phyloP scores from a whole-genome alignment of 768 basidiomycete genomes.

The Rhizopogon vinicolor region DNA sequence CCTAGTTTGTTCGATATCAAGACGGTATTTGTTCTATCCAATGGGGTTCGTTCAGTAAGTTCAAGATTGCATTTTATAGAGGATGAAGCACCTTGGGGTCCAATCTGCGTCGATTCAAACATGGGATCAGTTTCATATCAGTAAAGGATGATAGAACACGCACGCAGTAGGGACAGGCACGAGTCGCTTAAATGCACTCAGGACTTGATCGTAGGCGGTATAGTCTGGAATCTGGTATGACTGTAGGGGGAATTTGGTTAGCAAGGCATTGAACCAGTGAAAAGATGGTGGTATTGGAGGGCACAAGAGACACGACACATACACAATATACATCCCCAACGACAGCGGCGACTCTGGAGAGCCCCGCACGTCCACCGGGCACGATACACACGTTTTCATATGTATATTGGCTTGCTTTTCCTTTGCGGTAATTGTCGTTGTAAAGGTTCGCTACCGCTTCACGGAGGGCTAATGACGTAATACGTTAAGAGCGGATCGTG shows the following conservation, averaged over 20 bases:
- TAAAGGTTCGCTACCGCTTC: constrained; percentile 90
- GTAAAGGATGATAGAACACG: constrained; percentile 21
- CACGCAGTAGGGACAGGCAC: constrained; percentile 89
- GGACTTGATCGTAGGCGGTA: constrained; percentile 82
- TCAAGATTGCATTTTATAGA: not conserved
- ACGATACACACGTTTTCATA: constrained; percentile 94
- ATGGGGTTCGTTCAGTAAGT: constrained; percentile 3
- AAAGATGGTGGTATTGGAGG: not conserved
- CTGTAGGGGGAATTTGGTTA: constrained; percentile 27
- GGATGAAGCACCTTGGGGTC: constrained; percentile 36
- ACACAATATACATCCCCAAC: constrained; percentile 87
- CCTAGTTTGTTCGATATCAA: constrained; percentile 79
- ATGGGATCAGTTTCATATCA: constrained; percentile 1
- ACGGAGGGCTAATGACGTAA: constrained; percentile 53
- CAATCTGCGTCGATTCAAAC: constrained; percentile 27
- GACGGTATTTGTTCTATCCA: constrained; percentile 56
- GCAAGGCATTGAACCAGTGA: not conserved
- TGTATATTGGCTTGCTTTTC: constrained; percentile 80
- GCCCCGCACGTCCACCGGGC: constrained; percentile 86
- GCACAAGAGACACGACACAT: constrained; percentile 8
- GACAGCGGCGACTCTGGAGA: constrained; percentile 89
- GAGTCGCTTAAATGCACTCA: constrained; percentile 82
- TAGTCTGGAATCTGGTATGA: constrained; percentile 92
- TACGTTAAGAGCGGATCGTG: constrained; percentile 3
- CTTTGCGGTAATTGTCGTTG: constrained; percentile 82